Evolutionary conservation across 148 eudicot genomes (phyloP), one percentile per base, ranked within the genome.

Genomic region (Camellia japonica): DNA sequence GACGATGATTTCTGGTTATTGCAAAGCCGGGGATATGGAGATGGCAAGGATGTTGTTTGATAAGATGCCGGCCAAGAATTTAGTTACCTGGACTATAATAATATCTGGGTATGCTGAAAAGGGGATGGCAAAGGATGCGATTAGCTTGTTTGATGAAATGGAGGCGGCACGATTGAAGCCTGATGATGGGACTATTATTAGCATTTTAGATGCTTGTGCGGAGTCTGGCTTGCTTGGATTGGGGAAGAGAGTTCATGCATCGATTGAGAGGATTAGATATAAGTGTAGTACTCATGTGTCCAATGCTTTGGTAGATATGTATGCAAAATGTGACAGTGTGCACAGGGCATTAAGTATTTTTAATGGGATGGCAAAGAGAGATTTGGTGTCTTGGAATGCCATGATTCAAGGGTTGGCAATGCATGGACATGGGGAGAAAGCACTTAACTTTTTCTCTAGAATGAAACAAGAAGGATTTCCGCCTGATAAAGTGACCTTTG

Each of bases 271-370:
- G 59, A 78, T 71, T n/a, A 64, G 80, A 51, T 85, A 80, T 74
- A 82, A 68, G 68, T 90, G 88, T 80, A 87, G 90, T 71, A 75
- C 81, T 68, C 71, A 81, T 38, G 90, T 91, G 56, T 78, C 62
- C 16, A 95, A 95, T 80, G 92, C 97, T 16, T 80, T 95, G 80
- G 81, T 95, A 71, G 97, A 95, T 79, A 93, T 95, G 99, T 95
- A 95, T 84, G 91, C 90, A 3, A 95, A 93, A 78, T 93, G 97
- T 79, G 99, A 97, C 14, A 68, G 83, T 74, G 77, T 90, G 80
- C 80, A 87, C 30, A 82, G 62, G 49, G 94, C 99, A 14, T 85
- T 87, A 46, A 70, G 76, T 19, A 65, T 93, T 54, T 95, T 95
- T 73, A 80, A 87, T 75, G 80, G 80, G 19, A 93, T 90, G 90